Evolutionary conservation across 352 stramenopile species (phyloP), one percentile per base, ranked within the genome.

Genomic region (Blastocystis sp.): DNA sequence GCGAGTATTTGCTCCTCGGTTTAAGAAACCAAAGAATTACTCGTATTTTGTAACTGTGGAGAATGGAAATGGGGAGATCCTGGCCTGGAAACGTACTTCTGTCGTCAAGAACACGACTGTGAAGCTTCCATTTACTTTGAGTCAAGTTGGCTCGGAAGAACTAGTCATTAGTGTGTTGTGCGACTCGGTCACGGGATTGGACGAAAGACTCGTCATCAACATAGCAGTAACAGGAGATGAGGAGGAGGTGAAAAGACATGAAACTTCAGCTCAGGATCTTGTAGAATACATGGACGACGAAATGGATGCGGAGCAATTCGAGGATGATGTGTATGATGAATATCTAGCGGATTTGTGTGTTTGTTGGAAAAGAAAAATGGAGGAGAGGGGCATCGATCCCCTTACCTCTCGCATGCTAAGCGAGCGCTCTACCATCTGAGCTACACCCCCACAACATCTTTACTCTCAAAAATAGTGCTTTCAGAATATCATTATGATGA

Each of bases 381-480:
- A 89, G 63, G 78, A 89, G 63, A 89, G 63, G 78, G 78, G 78
- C 53, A 89, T 89, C 78, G 78, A 89, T 89, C 78, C 78, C 78
- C 63, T 89, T 89, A 89, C 78, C 78, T 79, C 78, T 89, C 78
- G 78, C 78, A 89, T 89, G 78, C 78, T 79, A 89, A 89, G 78
- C 78, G 78, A 89, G 78, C 66, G 78, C 78, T 89, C 78, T 89
- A 89, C 78, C 78, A 89, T 89, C 66, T 89, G 78, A 89, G 78
- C 78, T 89, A 89, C 63, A 89, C 78, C 63, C 78, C 78, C 78
- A n/a, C 50, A 59, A 59, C 13, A 2, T 1, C 1, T n/a, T 59
- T 13, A 3, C 2, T 1, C 30, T 59, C 20, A 59, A 3, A 13
- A 59, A 13, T n/a, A 59, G 11, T n/a, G 13, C 13, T 59, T 59